Base-by-base conservation (phyloP, 208 protist genomes). In the Blastocrithidia nonstop region DNA sequence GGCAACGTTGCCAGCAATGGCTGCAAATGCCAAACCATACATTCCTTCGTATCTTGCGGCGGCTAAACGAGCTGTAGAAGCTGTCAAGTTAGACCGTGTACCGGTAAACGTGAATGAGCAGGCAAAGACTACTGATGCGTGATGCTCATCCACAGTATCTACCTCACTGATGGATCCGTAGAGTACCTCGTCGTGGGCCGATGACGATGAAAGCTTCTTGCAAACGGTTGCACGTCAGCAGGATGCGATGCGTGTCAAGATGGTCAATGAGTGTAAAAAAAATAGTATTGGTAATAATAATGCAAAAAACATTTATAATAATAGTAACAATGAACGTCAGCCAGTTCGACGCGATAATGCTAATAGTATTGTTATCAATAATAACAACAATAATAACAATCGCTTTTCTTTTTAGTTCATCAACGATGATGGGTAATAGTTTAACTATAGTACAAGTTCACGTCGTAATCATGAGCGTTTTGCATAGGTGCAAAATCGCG, bases 181-280 rank as follows among this genome's bases (percentile, higher is more conserved):
- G 43, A 62, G 50, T 35, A 54, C 47, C 13, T 57, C 61, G 33
- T 68, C 54, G 11, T 75, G 67, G 67, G 67, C 57, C 2, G 67
- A 75, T 38, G 67, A 75, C 42, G 67, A 75, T 45, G 50, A 70
- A 28, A 50, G 43, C 38, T 75, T 75, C 47, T 41, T 75, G 13
- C 53, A 63, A 26, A 54, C 46, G 26, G 57, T 75, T 32, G 42
- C 42, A 17, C 16, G 7, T 17, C 22, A 13, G 17, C 42, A 46
- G 22, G n/a, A 47, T 42, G 13, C 11, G 16, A 37, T 33, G 35
- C 13, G 16, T 36, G 2, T 43, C 41, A 50, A 31, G 44, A 25
- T 29, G 45, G 29, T 6, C n/a, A n/a, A n/a, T n/a, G n/a, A n/a
- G n/a, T n/a, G n/a, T n/a, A n/a, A n/a, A n/a, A n/a, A n/a, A n/a